These are phyloP conservation scores for Micromonas commoda DNA, from an alignment of 139 green algal genomes.

Conservation along the genomic window DNA sequence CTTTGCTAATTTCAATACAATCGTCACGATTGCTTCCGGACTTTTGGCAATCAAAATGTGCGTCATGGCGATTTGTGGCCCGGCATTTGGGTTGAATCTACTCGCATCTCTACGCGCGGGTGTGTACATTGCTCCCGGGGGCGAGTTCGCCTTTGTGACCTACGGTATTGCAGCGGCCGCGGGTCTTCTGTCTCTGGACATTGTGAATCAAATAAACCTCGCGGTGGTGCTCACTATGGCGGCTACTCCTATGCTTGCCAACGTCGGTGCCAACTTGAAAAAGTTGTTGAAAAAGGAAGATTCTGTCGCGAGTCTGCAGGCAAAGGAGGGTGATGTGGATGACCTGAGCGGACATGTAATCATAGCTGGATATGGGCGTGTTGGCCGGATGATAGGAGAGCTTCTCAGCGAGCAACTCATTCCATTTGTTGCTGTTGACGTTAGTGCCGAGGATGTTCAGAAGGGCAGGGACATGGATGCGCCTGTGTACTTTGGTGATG, in stretches of 20 bases:
- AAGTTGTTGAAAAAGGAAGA: neutral
- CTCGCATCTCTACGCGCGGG: conserved; percentile 60
- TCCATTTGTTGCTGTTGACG: conserved; percentile 94
- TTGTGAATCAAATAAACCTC: conserved; percentile 77
- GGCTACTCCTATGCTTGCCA: conserved; percentile 86
- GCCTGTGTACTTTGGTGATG: conserved; percentile 97
- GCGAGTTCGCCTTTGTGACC: conserved; percentile 98
- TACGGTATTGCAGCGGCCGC: conserved; percentile 76
- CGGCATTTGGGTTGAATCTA: conserved; percentile 71
- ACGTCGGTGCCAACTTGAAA: conserved; percentile 46
- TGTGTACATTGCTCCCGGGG: conserved; percentile 83
- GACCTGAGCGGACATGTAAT: conserved; percentile 88
- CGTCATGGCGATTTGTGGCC: conserved; percentile 71
- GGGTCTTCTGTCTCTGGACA: conserved; percentile 32
- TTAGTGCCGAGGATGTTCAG: conserved; percentile 48
- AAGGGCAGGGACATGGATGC: conserved; percentile 74
- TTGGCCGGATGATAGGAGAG: conserved; percentile 80
- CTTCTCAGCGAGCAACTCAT: conserved; percentile 91
- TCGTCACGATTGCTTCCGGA: conserved; percentile 58
- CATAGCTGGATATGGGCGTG: conserved; percentile 82
- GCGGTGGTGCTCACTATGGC: conserved; percentile 96
- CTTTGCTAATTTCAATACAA: conserved; percentile 54
- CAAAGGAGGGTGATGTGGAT: conserved; percentile 28
- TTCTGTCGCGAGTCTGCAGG: neutral
- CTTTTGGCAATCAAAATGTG: conserved; percentile 51